A percentile compares a stretch with the other conserved stretches of the same genome.
Evolutionary conservation across 331 rosid species (phyloP).

Genomic region (Telfairia occidentalis): DNA sequence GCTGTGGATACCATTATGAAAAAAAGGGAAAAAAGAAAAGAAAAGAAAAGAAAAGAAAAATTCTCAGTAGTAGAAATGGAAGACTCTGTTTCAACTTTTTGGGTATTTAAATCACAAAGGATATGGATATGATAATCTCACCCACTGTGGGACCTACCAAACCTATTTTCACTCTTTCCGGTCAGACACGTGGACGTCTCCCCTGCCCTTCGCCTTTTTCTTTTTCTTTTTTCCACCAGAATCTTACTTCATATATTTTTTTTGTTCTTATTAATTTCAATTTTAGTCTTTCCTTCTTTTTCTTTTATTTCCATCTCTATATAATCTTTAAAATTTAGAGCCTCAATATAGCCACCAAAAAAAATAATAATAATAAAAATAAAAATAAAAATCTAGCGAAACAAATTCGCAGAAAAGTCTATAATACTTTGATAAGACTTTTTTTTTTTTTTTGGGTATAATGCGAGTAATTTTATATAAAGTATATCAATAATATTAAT

Average conservation of each 20-base stretch:
- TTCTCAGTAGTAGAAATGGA: background rate
- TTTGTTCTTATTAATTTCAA: background rate
- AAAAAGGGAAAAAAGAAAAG: too few relatives aligned
- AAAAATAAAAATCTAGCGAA: too few relatives aligned
- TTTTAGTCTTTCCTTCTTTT: background rate
- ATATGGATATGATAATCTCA: constrained; percentile 10
- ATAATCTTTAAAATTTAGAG: too few relatives aligned
- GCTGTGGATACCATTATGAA: background rate
- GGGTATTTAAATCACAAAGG: constrained; percentile 7
- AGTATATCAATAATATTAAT: too few relatives aligned
- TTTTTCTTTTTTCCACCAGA: background rate
- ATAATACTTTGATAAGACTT: too few relatives aligned
- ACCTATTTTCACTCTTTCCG: background rate
- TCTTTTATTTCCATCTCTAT: too few relatives aligned
- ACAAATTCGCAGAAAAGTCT: too few relatives aligned
- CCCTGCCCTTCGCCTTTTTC: background rate
- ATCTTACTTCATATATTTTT: too few relatives aligned
- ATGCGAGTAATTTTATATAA: too few relatives aligned
- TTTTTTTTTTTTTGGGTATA: too few relatives aligned
- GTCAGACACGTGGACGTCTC: background rate
- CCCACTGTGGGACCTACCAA: constrained; percentile 6
- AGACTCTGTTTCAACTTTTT: background rate
- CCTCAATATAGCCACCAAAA: too few relatives aligned
- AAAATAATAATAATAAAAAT: too few relatives aligned
- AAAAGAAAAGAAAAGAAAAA: background rate